Evolutionary conservation across 2,329 filamentous ascomycete genomes (phyloP).

Genomic region (Coniochaeta pulveracea): DNA sequence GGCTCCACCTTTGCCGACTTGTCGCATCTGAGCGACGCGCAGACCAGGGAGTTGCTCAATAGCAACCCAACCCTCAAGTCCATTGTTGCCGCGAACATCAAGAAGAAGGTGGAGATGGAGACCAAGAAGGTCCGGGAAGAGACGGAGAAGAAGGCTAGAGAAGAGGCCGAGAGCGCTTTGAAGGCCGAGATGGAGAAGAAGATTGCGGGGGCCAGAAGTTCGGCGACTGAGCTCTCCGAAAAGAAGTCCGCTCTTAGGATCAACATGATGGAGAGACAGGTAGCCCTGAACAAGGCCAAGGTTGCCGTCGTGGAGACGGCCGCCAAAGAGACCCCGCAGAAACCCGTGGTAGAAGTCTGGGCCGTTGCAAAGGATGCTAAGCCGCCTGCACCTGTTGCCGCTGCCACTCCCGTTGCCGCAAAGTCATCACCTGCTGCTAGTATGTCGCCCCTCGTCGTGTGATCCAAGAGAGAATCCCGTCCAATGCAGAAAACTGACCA

Average conservation of each 20-base stretch:
- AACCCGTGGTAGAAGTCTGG: constrained; percentile 80
- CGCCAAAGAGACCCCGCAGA: constrained; percentile 73
- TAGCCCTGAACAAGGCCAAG: constrained; percentile 55
- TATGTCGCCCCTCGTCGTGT: no score
- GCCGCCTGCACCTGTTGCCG: constrained; percentile 19
- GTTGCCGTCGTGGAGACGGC: constrained; percentile 70
- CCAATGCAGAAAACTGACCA: background rate
- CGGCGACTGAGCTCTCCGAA: constrained; percentile 59
- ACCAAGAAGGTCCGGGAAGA: constrained; percentile 48
- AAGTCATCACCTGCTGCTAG: no score
- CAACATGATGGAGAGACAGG: constrained; percentile 67
- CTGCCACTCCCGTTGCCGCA: background rate
- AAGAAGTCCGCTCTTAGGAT: constrained; percentile 66
- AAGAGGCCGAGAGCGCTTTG: constrained; percentile 35
- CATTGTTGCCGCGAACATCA: constrained; percentile 52
- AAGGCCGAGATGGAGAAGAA: constrained; percentile 41
- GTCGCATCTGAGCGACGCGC: constrained; percentile 37
- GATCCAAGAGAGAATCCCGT: constrained; percentile 1
- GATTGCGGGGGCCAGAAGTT: constrained; percentile 40
- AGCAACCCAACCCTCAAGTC: constrained; percentile 45
- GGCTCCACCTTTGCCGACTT: constrained; percentile 25
- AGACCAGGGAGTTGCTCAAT: constrained; percentile 44
- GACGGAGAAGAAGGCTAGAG: constrained; percentile 44
- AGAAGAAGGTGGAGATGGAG: constrained; percentile 57
- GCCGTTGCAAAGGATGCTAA: constrained; percentile 62